Percentiles rank a stretch among this genome's conserved stretches.
phyloP scores from a whole-genome alignment of 768 basidiomycete species.

The Hypholoma fasciculare region DNA sequence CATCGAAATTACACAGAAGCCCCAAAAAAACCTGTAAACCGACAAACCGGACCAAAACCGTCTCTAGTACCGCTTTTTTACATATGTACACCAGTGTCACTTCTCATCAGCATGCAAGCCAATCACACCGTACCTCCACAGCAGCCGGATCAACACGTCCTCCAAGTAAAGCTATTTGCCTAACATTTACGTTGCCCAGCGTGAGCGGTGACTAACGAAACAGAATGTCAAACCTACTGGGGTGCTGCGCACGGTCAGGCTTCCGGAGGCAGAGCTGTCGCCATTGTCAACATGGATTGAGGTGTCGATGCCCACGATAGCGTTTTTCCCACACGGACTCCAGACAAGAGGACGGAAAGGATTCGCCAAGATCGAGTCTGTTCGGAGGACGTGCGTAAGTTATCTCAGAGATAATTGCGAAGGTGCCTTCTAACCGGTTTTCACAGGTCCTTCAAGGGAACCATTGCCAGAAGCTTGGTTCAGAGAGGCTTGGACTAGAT shows the following conservation, averaged over 20 bases:
- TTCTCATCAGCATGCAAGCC: not conserved
- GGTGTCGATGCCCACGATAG: slow-evolving; percentile 20
- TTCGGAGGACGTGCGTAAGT: not conserved
- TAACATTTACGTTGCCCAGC: not conserved
- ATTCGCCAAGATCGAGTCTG: slow-evolving; percentile 5
- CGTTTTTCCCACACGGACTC: slow-evolving; percentile 19
- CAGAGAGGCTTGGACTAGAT: slow-evolving; percentile 18
- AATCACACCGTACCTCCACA: not conserved
- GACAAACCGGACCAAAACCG: too few relatives aligned
- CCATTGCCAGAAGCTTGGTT: slow-evolving; percentile 6
- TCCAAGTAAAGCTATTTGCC: slow-evolving; percentile 10
- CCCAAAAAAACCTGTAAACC: too few relatives aligned
- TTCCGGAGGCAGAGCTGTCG: slow-evolving; percentile 13
- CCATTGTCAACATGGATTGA: slow-evolving; percentile 19
- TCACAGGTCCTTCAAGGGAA: slow-evolving; percentile 15
- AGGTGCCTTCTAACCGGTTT: slow-evolving; percentile 1
- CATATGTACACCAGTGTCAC: not conserved
- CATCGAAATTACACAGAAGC: too few relatives aligned
- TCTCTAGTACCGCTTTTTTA: not conserved
- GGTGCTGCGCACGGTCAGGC: slow-evolving; percentile 14
- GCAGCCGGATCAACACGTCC: not conserved
- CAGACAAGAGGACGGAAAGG: slow-evolving; percentile 15
- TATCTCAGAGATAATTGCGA: not conserved
- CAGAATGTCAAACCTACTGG: slow-evolving; percentile 11
- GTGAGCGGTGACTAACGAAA: not conserved